phyloP scores from a whole-genome alignment of 2,329 filamentous ascomycete species.

The Xylaria digitata region DNA sequence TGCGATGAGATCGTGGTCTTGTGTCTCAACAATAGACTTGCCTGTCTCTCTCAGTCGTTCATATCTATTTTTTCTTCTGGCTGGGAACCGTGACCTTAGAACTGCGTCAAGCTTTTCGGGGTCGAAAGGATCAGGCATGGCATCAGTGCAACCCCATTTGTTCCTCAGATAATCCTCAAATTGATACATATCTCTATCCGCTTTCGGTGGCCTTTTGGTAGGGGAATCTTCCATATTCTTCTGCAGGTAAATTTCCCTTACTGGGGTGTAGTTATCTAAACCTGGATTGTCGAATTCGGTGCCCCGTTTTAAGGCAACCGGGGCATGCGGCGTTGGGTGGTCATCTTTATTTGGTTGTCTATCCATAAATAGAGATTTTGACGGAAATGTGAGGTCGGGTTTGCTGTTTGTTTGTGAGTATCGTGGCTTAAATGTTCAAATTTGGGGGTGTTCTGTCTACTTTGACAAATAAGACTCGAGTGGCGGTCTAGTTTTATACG shows the following conservation, averaged over 20 bases:
- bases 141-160: constrained; percentile 33
- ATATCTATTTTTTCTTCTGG: neutral
- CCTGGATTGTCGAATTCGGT: neutral
- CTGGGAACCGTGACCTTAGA: constrained; percentile 9
- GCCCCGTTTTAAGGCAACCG: constrained; percentile 2
- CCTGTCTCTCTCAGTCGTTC: neutral
- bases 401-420: neutral
- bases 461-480: constrained; percentile 8
- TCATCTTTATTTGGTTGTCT: neutral
- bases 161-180: constrained; percentile 32
- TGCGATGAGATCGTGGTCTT: neutral
- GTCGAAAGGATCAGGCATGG: constrained; percentile 35
- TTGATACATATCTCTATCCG: constrained; percentile 14
- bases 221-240: neutral
- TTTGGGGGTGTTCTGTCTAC: neutral
- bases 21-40: neutral
- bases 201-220: neutral
- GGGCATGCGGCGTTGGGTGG: neutral
- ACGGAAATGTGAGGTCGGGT: neutral
- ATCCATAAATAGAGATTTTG: neutral
- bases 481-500: constrained; percentile 21
- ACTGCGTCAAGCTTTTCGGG: constrained; percentile 30
- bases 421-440: neutral
- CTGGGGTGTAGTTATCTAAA: constrained; percentile 8
- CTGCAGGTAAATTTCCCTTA: constrained; percentile 11